These are phyloP conservation scores for Aspergillus fischeri DNA, from an alignment of 2,329 filamentous ascomycete genomes.

Conservation along the genomic window DNA sequence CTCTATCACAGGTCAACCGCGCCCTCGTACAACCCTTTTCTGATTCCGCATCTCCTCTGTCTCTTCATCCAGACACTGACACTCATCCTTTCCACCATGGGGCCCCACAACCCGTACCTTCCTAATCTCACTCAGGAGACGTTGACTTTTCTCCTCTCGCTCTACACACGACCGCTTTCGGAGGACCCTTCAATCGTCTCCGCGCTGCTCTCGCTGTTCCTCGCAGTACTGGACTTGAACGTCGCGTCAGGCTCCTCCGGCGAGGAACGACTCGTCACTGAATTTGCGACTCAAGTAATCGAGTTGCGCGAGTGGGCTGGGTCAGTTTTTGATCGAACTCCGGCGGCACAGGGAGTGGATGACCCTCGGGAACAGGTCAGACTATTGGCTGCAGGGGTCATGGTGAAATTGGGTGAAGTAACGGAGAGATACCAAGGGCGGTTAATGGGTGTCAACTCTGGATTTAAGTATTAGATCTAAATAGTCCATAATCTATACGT, in stretches of 20 bases:
- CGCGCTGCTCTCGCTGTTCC: conserved; percentile 71
- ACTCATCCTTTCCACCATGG: conserved; percentile 75
- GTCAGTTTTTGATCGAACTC: conserved; percentile 62
- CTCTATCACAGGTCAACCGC: conserved; percentile 27
- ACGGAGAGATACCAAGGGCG: conserved; percentile 76
- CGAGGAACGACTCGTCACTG: conserved; percentile 66
- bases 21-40: conserved; percentile 55
- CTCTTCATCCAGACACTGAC: conserved; percentile 83
- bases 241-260: conserved; percentile 45
- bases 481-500: not conserved
- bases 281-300: conserved; percentile 70
- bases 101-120: conserved; percentile 70
- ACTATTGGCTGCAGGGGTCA: conserved; percentile 69
- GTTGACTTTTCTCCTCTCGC: conserved; percentile 72
- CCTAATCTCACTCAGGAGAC: conserved; percentile 79
- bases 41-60: conserved; percentile 70
- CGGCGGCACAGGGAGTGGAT: conserved; percentile 48
- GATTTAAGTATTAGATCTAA: conserved; percentile 35
- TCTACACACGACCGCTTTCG: conserved; percentile 52
- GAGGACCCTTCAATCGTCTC: conserved; percentile 65
- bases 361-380: conserved; percentile 36
- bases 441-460: conserved; percentile 65
- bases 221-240: conserved; percentile 80
- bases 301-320: conserved; percentile 86
- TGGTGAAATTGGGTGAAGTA: conserved; percentile 76